Percentiles rank a stretch among this genome's conserved stretches.
phyloP scores from a whole-genome alignment of 345 rosid species.

The Salix purpurea region DNA sequence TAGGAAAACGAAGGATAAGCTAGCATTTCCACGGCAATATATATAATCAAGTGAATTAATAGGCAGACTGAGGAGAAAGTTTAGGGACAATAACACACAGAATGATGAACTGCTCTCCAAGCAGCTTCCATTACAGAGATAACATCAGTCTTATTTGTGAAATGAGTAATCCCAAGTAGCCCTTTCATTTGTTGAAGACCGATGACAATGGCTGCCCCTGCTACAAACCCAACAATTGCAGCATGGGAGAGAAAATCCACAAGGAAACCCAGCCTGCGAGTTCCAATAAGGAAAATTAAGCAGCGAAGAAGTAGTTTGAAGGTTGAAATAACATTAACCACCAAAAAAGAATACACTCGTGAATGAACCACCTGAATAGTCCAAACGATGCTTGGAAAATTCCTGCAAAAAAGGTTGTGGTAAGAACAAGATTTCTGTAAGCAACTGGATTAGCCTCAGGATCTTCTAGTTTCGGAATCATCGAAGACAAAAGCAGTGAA shows the following conservation, averaged over 20 bases:
- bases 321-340: not conserved
- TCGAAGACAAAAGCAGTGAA: slow-evolving; percentile 74
- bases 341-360: not conserved
- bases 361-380: slow-evolving; percentile 44
- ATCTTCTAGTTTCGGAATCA: slow-evolving; percentile 58
- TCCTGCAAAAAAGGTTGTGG: slow-evolving; percentile 82
- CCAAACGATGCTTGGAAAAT: slow-evolving; percentile 77
- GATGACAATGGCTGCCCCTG: slow-evolving; percentile 86
- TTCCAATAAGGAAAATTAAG: not conserved
- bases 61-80: not conserved
- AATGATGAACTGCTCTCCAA: slow-evolving; percentile 59
- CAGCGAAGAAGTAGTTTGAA: not conserved
- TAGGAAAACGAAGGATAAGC: not conserved
- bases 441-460: slow-evolving; percentile 56
- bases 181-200: slow-evolving; percentile 93
- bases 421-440: slow-evolving; percentile 63
- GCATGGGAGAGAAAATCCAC: slow-evolving; percentile 88
- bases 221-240: slow-evolving; percentile 89
- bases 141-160: slow-evolving; percentile 72
- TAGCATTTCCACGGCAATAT: not conserved
- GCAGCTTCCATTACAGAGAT: slow-evolving; percentile 66
- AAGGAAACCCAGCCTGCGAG: slow-evolving; percentile 71
- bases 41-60: not conserved
- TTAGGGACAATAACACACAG: slow-evolving; percentile 34
- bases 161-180: slow-evolving; percentile 64